Evolutionary conservation across 768 basidiomycete genomes (phyloP), one percentile per base, ranked within the genome.

Genomic region (Russula sp.): DNA sequence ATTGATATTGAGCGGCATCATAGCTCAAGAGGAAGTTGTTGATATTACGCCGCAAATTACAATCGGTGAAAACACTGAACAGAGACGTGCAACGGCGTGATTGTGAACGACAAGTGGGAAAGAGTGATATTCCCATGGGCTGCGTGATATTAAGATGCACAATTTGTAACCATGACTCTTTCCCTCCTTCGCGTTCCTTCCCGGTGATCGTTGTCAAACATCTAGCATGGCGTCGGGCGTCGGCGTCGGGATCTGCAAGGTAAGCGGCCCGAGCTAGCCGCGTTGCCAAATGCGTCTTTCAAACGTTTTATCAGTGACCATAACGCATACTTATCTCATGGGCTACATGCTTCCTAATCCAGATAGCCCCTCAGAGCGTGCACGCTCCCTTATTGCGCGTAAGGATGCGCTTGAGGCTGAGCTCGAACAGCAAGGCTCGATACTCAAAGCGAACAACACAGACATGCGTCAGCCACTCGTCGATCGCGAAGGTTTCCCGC

Each of bases 401-500:
- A 94, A 92, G 71, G 84, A 88, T 59, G 78, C 74, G 30, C 86
- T 95, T 69, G 90, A 95, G 73, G 78, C 79, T 34, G 85, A 92
- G 69, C 81, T 95, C 57, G 79, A 82, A 59, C 75, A 78, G 11
- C 85, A 91, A 57, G 75, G 82, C 42, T 76, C 82, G 49, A 80
- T 92, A 60, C 83, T 93, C 68, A 77, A 79, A 69, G 77, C 80
- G 56, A 89, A 92, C 70, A 76, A 80, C 48, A 81, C 81, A 36
- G 85, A 82, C 2, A 83, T 93, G 79, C 76, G 83, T 28, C 83
- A 89, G 0, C 85, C 91, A 0, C 83, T 98, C 38, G 83, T 97
- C 53, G 94, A 97, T 72, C 67, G 78, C 0, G 90, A 97, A 58
- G 96, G 96, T 8, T 98, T 92, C 74, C 95, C 95, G 1, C 82